Percentiles rank a stretch among this genome's conserved stretches.
Conservation (phyloP, 2,329 filamentous ascomycete species). For the Diplodia intermedia region DNA sequence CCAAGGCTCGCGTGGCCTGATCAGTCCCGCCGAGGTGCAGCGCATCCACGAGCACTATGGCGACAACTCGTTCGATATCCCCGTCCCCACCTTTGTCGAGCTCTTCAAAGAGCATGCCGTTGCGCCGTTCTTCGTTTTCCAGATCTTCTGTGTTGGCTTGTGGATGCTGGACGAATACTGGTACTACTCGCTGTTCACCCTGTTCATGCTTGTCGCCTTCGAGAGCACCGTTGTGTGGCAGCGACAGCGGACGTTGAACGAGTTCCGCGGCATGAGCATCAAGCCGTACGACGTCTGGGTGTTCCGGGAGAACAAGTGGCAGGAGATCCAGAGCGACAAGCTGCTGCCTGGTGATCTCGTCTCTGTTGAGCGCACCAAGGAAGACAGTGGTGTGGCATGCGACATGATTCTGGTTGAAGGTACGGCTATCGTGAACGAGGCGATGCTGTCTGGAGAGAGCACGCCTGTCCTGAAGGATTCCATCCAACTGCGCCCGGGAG, state of each 20-base stretch:
- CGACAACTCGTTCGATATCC: constrained; percentile 95
- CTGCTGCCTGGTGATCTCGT: constrained; percentile 92
- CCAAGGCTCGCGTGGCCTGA: constrained; percentile 79
- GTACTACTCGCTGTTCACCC: constrained; percentile 99
- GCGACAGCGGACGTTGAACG: constrained; percentile 89
- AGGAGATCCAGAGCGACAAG: constrained; percentile 86
- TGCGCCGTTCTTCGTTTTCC: constrained; percentile 98
- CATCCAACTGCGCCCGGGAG: constrained; percentile 82
- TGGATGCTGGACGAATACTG: constrained; percentile 99
- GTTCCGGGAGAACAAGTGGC: constrained; percentile 86
- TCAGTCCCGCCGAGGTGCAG: constrained; percentile 75
- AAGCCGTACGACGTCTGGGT: constrained; percentile 97
- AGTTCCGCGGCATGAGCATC: constrained; percentile 99
- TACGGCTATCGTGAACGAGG: constrained; percentile 97
- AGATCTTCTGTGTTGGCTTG: constrained; percentile 96
- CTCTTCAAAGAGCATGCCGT: constrained; percentile 98
- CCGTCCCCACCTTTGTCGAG: constrained; percentile 92
- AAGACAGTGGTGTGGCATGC: constrained; percentile 95
- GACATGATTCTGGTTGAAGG: constrained; percentile 96
- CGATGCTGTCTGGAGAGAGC: constrained; percentile 98
- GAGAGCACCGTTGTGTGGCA: constrained; percentile 99
- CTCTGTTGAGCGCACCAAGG: constrained; percentile 91
- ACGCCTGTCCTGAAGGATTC: constrained; percentile 97
- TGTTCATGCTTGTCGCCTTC: constrained; percentile 97
- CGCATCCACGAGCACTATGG: constrained; percentile 92